Evolutionary conservation across 1,284 basidiomycete species (phyloP), one percentile per base, ranked within the genome.

Genomic region (Phellinidium pouzarii): DNA sequence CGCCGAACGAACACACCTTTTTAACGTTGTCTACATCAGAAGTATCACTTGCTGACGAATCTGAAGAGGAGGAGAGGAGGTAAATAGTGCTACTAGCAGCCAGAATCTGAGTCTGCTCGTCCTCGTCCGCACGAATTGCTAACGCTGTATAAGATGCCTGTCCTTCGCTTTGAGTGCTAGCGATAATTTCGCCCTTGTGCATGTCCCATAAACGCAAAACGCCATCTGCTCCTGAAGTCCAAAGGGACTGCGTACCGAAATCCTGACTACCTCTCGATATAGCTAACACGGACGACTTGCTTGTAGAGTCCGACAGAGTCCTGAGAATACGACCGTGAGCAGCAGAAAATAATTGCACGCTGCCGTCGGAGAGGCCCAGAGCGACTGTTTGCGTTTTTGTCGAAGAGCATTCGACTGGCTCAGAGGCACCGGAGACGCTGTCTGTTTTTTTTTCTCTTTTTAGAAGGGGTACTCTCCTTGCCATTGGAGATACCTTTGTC

Each of bases 1-100:
- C 83, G n/a, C 78, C 80, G 58, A 84, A 84, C 5, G 73, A 70
- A 3, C 76, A 72, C 3, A 76, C 44, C 57, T 74, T 71, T 49
- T 65, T 67, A 7, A 73, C 70, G 63, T 74, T 77, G 61, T 69
- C 69, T 7, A 64, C 54, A 29, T 67, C 63, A 42, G 67, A 52
- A 19, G 62, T 58, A 34, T 64, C 58, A 31, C 65, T 56, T 19
- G 59, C 57, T 20, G 64, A 58, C 7, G 74, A 53, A 17, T 61
- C 54, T 20, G 65, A 27, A 17, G 66, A 56, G 20, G 66, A 44
- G 29, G 69, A 74, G n/a, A 84, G 65, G 6, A 84, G 69, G 49
- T 72, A 74, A 53, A 85, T 79, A 59, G 71, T 69, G 59, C 83
- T 78, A 59, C 79, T 77, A n/a, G 79, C 82, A 17, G 72, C 74